phyloP scores from a whole-genome alignment of 352 stramenopile species.

The Phytophthora idaei region DNA sequence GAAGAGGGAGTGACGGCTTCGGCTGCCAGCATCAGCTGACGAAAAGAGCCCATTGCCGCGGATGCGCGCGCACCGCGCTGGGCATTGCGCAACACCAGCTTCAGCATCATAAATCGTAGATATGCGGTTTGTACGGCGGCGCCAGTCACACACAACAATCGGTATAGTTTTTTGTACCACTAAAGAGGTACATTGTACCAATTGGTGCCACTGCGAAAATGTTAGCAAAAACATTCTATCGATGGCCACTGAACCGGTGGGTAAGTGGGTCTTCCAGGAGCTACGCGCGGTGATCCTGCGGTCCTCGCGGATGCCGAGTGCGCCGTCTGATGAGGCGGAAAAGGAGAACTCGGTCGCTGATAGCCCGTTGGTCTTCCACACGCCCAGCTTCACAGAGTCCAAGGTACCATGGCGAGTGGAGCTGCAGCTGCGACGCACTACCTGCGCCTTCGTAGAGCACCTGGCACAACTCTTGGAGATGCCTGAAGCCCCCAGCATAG shows the following conservation, averaged over 20 bases:
- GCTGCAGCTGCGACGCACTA: conserved; percentile 66
- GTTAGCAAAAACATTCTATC: neutral
- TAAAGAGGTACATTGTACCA: neutral
- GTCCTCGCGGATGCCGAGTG: neutral
- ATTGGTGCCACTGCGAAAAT: neutral
- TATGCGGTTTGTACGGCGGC: conserved; percentile 10
- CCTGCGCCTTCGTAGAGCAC: conserved; percentile 73
- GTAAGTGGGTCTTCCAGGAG: conserved; percentile 56
- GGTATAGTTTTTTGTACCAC: too few species aligned
- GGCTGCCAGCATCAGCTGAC: conserved; percentile 18
- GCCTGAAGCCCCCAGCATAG: conserved; percentile 54
- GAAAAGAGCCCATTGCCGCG: conserved; percentile 3
- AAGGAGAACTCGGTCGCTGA: conserved; percentile 30
- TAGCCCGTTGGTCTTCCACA: conserved; percentile 37
- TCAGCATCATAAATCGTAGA: conserved; percentile 29
- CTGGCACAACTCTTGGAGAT: conserved; percentile 67
- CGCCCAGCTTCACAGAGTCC: conserved; percentile 51
- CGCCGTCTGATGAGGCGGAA: conserved; percentile 16
- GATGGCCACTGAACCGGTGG: conserved; percentile 30
- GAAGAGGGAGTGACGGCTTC: conserved; percentile 10
- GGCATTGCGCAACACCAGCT: conserved; percentile 36
- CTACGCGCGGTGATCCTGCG: conserved; percentile 46
- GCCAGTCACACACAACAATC: neutral
- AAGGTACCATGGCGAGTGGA: conserved; percentile 60
- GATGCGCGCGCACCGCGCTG: conserved; percentile 11